Conservation (phyloP, 1,139 yeast genomes). For the Geotrichum carabidarum region DNA sequence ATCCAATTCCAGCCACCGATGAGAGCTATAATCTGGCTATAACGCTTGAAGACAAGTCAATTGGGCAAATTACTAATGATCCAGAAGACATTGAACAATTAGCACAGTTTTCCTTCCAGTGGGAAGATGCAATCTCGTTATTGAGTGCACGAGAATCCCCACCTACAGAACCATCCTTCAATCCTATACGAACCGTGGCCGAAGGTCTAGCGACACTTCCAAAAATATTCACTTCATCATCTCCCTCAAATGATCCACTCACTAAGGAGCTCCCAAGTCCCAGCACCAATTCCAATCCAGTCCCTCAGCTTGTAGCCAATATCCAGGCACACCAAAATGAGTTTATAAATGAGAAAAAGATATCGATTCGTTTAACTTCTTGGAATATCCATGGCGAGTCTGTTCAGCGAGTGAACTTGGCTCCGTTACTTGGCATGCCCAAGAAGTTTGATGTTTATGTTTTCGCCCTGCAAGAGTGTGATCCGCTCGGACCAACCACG, state of each 20-base stretch:
- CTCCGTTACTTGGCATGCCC: slow-evolving; percentile 13
- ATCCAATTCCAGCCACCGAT: slow-evolving; percentile 4
- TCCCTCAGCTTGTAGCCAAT: not conserved
- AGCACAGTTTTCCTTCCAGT: slow-evolving; percentile 14
- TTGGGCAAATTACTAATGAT: slow-evolving; percentile 14
- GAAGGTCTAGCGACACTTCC: slow-evolving; percentile 1
- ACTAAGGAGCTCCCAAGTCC: not conserved
- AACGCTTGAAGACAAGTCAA: slow-evolving; percentile 4
- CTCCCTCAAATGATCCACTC: not conserved
- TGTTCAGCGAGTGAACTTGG: slow-evolving; percentile 11
- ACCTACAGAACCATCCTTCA: not conserved
- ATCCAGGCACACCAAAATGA: not conserved
- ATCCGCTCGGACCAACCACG: slow-evolving; percentile 45
- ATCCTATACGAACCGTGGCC: not conserved
- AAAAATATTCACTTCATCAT: not conserved
- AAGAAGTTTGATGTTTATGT: slow-evolving; percentile 40
- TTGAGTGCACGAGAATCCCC: not conserved
- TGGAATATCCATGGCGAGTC: slow-evolving; percentile 19
- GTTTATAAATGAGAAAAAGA: not conserved
- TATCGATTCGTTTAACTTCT: slow-evolving; percentile 1
- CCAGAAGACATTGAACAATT: slow-evolving; percentile 6
- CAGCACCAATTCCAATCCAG: not conserved
- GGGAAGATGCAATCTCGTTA: slow-evolving; percentile 18
- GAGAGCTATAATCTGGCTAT: slow-evolving; percentile 2
- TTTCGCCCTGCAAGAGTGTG: slow-evolving; percentile 50